Conservation (phyloP, 176 grass and related monocot genomes). For the Paspalum notatum region DNA sequence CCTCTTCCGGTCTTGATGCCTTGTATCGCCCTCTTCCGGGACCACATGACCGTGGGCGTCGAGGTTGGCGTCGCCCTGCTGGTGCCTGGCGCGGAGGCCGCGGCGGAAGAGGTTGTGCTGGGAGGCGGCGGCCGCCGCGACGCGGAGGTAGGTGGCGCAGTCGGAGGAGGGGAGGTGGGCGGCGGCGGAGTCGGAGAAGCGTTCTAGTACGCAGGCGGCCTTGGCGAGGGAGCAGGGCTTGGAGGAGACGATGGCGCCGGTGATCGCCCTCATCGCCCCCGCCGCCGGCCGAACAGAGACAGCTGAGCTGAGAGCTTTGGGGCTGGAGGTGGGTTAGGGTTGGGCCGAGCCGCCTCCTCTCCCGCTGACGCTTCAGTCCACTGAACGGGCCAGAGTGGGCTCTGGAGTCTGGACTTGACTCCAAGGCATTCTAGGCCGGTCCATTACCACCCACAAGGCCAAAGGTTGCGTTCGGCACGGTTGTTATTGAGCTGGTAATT, state of each 20-base stretch:
- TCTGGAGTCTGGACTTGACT: not conserved
- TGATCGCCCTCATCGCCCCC: constrained; percentile 48
- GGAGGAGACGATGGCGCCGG: constrained; percentile 43
- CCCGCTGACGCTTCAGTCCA: not conserved
- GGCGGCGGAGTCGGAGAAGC: not conserved
- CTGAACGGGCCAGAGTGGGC: not conserved
- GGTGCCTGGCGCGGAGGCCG: not conserved
- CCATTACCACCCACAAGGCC: too few species aligned
- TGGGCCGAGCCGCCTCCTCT: not conserved
- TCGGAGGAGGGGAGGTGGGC: constrained; percentile 34
- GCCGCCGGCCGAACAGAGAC: not conserved
- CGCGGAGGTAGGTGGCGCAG: constrained; percentile 24
- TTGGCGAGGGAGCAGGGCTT: not conserved
- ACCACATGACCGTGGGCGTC: not conserved
- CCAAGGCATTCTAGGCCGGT: too few species aligned
- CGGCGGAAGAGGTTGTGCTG: not conserved
- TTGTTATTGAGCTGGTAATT: too few species aligned
- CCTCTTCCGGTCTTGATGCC: not conserved
- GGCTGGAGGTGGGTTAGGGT: not conserved
- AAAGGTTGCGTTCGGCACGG: too few species aligned
- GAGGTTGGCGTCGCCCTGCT: not conserved
- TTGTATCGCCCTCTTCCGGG: not conserved
- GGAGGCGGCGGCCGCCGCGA: not conserved
- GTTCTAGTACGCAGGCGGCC: not conserved
- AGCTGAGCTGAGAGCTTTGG: not conserved